These are phyloP conservation scores for Solanum stenotomum DNA, from an alignment of 257 asterid genomes.

Conservation along the genomic window DNA sequence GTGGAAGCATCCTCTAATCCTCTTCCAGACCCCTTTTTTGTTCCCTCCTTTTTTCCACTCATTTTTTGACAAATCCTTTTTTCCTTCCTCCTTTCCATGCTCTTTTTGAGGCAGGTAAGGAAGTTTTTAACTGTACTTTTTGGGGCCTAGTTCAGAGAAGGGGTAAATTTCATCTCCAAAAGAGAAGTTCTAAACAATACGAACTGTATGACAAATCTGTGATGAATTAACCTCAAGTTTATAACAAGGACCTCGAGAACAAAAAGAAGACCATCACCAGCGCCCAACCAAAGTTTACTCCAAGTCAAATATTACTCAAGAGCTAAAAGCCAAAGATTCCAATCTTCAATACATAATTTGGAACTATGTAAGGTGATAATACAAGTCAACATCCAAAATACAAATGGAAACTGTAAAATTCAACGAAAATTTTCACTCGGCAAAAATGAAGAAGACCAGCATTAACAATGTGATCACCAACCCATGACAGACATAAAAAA, in stretches of 20 bases:
- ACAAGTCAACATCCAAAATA: not conserved
- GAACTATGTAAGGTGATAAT: not conserved
- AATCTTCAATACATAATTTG: not conserved
- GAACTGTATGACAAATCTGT: not conserved
- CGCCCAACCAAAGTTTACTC: not conserved
- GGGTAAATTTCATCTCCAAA: not conserved
- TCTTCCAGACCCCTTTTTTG: not conserved
- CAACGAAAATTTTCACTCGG: not conserved
- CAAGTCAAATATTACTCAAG: not conserved
- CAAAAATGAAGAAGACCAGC: not conserved
- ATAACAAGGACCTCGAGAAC: not conserved
- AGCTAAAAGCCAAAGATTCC: not conserved
- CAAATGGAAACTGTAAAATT: not conserved
- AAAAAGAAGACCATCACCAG: not conserved
- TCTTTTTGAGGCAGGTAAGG: not conserved
- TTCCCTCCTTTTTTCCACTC: not conserved
- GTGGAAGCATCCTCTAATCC: not conserved
- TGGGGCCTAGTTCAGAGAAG: not conserved
- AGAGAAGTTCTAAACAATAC: not conserved
- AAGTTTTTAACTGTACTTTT: not conserved
- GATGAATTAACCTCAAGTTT: not conserved
- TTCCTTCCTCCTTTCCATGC: not conserved
- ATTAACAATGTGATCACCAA: not conserved
- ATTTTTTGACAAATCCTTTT: not conserved
- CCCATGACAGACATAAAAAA: not conserved